A percentile compares a stretch with the other conserved stretches of the same genome.
Conservation (phyloP, 371 early-diverging fungal species). For the Gilbertella persicaria region DNA sequence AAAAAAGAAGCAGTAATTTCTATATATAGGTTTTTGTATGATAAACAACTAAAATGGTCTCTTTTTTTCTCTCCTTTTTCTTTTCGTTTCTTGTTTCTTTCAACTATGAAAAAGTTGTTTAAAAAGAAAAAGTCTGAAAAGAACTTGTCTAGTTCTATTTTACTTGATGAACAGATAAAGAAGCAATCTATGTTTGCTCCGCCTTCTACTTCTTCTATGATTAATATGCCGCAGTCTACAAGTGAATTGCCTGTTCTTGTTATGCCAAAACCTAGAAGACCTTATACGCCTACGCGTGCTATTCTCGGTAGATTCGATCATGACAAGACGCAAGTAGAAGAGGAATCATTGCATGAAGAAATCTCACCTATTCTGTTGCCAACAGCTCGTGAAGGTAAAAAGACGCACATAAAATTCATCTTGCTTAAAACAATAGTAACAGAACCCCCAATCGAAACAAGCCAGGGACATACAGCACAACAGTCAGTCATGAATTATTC, state of each 20-base stretch:
- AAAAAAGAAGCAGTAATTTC: too few relatives aligned
- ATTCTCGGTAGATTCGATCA: constrained; percentile 11
- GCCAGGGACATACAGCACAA: not conserved
- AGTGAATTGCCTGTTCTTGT: constrained; percentile 5
- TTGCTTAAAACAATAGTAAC: not conserved
- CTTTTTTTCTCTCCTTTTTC: not conserved
- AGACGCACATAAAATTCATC: not conserved
- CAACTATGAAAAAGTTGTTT: constrained; percentile 4
- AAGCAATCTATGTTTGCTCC: not conserved
- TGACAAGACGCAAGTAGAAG: constrained; percentile 23
- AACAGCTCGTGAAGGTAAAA: constrained; percentile 5
- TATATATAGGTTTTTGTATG: too few relatives aligned
- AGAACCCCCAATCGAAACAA: too few relatives aligned
- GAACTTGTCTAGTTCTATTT: not conserved
- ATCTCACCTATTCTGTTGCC: constrained; percentile 16
- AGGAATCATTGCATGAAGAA: not conserved
- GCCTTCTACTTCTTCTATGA: not conserved
- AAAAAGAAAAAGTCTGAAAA: constrained; percentile 15
- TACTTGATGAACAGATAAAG: not conserved
- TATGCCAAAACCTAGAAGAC: constrained; percentile 26
- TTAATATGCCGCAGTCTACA: not conserved
- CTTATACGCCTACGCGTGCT: constrained; percentile 16
- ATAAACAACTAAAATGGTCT: too few relatives aligned
- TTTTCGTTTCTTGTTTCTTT: not conserved
- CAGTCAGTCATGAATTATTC: constrained; percentile 2